phyloP scores from a whole-genome alignment of 2,329 filamentous ascomycete genomes.

The Capronia coronata region DNA sequence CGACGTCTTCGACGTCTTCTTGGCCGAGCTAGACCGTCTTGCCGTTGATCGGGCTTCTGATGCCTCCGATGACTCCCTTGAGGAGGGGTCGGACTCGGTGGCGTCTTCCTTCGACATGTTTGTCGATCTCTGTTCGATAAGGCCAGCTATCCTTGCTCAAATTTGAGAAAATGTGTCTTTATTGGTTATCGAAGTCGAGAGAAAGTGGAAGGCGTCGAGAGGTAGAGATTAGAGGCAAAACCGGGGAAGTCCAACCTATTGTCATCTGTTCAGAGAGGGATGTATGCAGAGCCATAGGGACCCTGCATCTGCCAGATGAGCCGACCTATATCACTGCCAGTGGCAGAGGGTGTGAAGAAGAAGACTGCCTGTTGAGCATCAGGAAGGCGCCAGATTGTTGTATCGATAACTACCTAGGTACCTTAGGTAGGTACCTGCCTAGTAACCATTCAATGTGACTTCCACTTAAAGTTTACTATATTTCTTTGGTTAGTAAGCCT shows the following conservation, averaged over 20 bases:
- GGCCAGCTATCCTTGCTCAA: too few relatives aligned
- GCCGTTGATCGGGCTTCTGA: slow-evolving; percentile 9
- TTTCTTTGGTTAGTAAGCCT: neutral
- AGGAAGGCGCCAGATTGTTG: too few relatives aligned
- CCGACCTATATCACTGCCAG: neutral
- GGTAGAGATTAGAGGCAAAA: neutral
- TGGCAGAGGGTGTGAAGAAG: neutral
- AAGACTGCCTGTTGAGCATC: neutral
- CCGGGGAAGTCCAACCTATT: too few relatives aligned
- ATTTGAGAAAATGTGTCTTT: too few relatives aligned
- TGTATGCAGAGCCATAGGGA: too few relatives aligned
- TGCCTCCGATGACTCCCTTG: slow-evolving; percentile 11
- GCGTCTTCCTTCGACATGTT: slow-evolving; percentile 24
- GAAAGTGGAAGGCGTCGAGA: neutral
- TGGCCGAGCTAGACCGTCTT: slow-evolving; percentile 12
- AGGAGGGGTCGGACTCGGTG: slow-evolving; percentile 17
- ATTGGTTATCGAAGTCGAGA: too few relatives aligned
- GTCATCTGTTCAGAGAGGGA: too few relatives aligned
- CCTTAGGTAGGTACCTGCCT: too few relatives aligned
- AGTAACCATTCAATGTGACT: too few relatives aligned
- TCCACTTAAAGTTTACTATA: neutral
- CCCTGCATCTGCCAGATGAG: neutral
- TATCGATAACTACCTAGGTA: too few relatives aligned
- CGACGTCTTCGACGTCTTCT: slow-evolving; percentile 36
- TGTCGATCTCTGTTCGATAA: neutral